A percentile compares a stretch with the other conserved stretches of the same genome.
Conservation (phyloP, 2,329 filamentous ascomycete species). For the Fusarium veterinarium region DNA sequence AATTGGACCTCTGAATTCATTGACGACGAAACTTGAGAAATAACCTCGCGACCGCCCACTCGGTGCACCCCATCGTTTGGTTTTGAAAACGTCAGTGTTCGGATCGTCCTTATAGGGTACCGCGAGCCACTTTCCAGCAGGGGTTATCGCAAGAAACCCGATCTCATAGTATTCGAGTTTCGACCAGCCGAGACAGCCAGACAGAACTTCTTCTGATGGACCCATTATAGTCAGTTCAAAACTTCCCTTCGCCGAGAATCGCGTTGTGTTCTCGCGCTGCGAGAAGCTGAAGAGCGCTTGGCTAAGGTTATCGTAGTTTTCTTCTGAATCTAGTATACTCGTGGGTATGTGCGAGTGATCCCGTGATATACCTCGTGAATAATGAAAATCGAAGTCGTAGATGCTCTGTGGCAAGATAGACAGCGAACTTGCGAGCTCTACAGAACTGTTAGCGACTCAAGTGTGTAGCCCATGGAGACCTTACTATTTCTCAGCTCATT, state of each 20-base stretch:
- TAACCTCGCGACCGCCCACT: not conserved
- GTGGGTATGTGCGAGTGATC: not conserved
- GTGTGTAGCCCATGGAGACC: not conserved
- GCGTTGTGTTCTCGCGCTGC: not conserved
- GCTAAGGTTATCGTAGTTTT: not conserved
- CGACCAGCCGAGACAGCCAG: not conserved
- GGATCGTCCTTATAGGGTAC: not conserved
- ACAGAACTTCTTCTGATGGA: not conserved
- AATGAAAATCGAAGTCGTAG: constrained; percentile 5
- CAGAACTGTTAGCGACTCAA: not conserved
- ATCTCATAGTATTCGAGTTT: constrained; percentile 10
- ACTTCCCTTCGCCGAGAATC: constrained; percentile 2
- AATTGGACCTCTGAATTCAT: constrained; percentile 18
- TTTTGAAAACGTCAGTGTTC: not conserved
- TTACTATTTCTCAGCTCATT: not conserved
- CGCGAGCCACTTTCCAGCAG: constrained; percentile 11
- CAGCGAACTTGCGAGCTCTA: not conserved
- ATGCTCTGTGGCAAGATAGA: not conserved
- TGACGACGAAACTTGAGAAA: not conserved
- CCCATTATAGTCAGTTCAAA: constrained; percentile 7
- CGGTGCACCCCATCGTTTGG: constrained; percentile 3
- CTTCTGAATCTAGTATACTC: not conserved
- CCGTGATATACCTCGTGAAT: constrained; percentile 1
- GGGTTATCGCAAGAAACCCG: constrained; percentile 1
- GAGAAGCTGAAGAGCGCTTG: constrained; percentile 17